Evolutionary conservation across 441 rosid species (phyloP).

Genomic region (Brassica hybrid): DNA sequence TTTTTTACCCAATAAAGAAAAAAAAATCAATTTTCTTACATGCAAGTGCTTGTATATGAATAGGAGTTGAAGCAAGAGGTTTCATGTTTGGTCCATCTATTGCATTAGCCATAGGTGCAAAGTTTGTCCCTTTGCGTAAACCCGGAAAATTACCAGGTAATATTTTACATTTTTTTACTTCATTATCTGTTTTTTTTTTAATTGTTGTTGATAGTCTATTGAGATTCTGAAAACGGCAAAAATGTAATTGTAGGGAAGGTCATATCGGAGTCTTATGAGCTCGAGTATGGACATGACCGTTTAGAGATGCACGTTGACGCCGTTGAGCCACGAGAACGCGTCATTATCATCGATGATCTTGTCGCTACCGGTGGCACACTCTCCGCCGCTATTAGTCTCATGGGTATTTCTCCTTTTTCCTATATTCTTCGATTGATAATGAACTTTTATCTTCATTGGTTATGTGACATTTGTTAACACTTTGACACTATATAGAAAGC

Average conservation of each 20-base stretch:
- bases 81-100: constrained; percentile 92
- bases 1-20: too few relatives aligned
- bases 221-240: not conserved
- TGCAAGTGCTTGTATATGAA: too few relatives aligned
- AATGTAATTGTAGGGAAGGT: constrained; percentile 58
- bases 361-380: constrained; percentile 96
- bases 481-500: constrained; percentile 55
- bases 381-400: constrained; percentile 82
- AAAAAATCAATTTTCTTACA: too few relatives aligned
- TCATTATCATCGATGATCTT: constrained; percentile 79
- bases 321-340: constrained; percentile 74
- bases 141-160: constrained; percentile 88
- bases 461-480: not conserved
- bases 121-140: constrained; percentile 92
- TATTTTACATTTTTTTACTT: too few relatives aligned
- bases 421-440: not conserved
- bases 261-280: constrained; percentile 73
- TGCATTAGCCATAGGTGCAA: constrained; percentile 93
- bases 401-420: constrained; percentile 51
- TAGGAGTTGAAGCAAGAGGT: constrained; percentile 87
- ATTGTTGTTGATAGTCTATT: not conserved
- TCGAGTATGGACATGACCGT: constrained; percentile 91
- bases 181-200: too few relatives aligned
- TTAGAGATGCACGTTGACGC: constrained; percentile 90
- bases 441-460: not conserved